Base-by-base conservation (phyloP, 805 yeast genomes). In the Wickerhamomyces xylosicus region DNA sequence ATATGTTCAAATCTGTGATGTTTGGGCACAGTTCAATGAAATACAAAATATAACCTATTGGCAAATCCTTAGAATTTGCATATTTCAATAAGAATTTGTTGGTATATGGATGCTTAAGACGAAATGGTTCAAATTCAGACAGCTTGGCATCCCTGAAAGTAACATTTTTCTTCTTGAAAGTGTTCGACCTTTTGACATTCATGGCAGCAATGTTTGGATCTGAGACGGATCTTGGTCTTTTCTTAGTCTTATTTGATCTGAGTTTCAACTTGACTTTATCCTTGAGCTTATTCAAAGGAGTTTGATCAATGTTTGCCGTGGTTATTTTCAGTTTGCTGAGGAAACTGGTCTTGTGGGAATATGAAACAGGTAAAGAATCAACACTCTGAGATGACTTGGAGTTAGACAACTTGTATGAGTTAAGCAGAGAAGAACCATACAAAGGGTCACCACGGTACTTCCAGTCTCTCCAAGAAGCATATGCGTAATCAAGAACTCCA, bases 391-490 rank as follows among this genome's bases (percentile, higher is more conserved):
- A 37, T 2, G 58, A 53, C 36, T 49, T 53, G 7, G 52, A 38
- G 37, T 47, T 50, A n/a, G 50, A 46, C 34, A 52, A 40, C 11
- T 39, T 52, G 34, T 50, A 52, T 1, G 64, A 56, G 46, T 56
- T 63, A 45, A 63, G 44, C 37, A 57, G 38, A 5, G 58, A 48
- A 4, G 67, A 55, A 1, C 71, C 66, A 52, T 79, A 80, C 28
- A 83, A 56, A 1, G 90, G 85, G 57, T 81, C 87, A 37, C 71
- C 72, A 44, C 85, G 70, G 50, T 71, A 79, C 51, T 85, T 81
- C 95, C 95, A 86, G 56, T 86, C 95, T 54, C 95, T 69, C 96
- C 96, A 86, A 9, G 90, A 81, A 0, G 95, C 95, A 37, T 72
- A 59, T 2, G 78, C 71, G 33, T 58, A 56, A 38, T 50, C 54